Conservation (phyloP, 805 yeast species). For the Saccharomyces kudriavzevii region DNA sequence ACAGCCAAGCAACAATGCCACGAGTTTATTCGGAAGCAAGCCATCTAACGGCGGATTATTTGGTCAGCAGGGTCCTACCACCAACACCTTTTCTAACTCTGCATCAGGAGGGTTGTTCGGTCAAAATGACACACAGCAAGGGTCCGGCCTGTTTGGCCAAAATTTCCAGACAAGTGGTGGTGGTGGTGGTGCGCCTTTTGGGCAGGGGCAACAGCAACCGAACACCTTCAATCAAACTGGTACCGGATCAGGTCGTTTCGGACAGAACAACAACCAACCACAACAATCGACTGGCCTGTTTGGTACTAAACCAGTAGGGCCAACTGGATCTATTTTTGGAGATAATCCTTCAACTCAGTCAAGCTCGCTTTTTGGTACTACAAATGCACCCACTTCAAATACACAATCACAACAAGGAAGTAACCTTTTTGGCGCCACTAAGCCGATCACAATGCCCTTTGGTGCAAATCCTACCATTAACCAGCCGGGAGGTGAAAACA, state of each 20-base stretch:
- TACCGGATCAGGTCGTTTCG: slow-evolving; percentile 25
- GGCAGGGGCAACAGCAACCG: slow-evolving; percentile 11
- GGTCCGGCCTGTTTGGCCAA: slow-evolving; percentile 14
- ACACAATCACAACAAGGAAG: slow-evolving; percentile 2
- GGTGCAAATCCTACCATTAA: slow-evolving; percentile 3
- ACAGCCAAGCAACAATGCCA: slow-evolving; percentile 28
- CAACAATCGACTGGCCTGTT: slow-evolving; percentile 20
- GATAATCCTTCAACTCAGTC: neutral
- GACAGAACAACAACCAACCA: slow-evolving; percentile 21
- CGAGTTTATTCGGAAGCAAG: neutral
- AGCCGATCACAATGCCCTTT: slow-evolving; percentile 4
- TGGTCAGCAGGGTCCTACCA: slow-evolving; percentile 19
- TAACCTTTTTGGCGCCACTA: slow-evolving; percentile 13
- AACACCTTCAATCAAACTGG: neutral
- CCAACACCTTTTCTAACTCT: slow-evolving; percentile 18
- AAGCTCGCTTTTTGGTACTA: neutral
- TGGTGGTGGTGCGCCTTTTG: slow-evolving; percentile 33
- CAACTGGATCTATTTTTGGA: slow-evolving; percentile 35
- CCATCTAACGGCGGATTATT: slow-evolving; percentile 26
- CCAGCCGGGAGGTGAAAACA: slow-evolving; percentile 6
- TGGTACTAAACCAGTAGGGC: slow-evolving; percentile 11
- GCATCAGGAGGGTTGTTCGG: slow-evolving; percentile 34
- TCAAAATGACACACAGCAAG: slow-evolving; percentile 23
- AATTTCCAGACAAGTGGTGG: slow-evolving; percentile 15
- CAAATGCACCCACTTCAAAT: neutral